Conservation (phyloP, 2,329 filamentous ascomycete species). For the Basipetospora chlamydospora region DNA sequence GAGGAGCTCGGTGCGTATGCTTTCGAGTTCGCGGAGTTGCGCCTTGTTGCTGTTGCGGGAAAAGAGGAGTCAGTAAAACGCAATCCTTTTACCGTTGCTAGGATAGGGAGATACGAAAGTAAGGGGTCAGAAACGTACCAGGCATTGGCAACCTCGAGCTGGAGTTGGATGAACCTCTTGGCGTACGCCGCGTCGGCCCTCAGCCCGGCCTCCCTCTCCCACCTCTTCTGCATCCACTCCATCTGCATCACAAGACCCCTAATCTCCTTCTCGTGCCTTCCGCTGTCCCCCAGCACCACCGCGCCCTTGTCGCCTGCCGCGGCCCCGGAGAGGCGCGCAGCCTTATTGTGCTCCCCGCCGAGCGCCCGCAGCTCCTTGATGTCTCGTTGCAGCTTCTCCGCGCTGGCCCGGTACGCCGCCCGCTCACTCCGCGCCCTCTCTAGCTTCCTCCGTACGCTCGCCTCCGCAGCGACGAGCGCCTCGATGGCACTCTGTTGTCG, state of each 20-base stretch:
- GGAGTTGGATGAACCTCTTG: conserved; percentile 68
- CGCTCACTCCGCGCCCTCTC: conserved; percentile 55
- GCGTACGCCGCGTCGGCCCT: conserved; percentile 70
- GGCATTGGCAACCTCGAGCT: conserved; percentile 71
- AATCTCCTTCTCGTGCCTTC: conserved; percentile 59
- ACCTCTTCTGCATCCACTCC: conserved; percentile 72
- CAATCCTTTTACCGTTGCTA: no score
- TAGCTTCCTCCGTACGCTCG: conserved; percentile 50
- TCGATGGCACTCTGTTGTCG: conserved; percentile 55
- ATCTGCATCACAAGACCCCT: conserved; percentile 79
- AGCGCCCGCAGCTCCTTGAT: conserved; percentile 22
- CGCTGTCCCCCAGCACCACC: conserved; percentile 24
- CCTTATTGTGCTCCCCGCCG: no score
- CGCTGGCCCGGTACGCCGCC: conserved; percentile 36
- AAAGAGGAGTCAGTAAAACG: conserved; percentile 7
- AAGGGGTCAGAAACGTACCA: conserved; percentile 51
- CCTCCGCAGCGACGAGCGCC: conserved; percentile 38
- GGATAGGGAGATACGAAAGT: no score
- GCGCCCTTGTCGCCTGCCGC: background rate
- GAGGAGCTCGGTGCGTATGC: conserved; percentile 46
- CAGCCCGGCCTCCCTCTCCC: conserved; percentile 66
- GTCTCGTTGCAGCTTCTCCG: conserved; percentile 39
- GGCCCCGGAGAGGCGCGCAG: no score
- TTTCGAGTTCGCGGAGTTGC: conserved; percentile 70
- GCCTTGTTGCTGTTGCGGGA: conserved; percentile 61